Base-by-base conservation (phyloP, 106 monocot species). In the Agapanthus africanus region DNA sequence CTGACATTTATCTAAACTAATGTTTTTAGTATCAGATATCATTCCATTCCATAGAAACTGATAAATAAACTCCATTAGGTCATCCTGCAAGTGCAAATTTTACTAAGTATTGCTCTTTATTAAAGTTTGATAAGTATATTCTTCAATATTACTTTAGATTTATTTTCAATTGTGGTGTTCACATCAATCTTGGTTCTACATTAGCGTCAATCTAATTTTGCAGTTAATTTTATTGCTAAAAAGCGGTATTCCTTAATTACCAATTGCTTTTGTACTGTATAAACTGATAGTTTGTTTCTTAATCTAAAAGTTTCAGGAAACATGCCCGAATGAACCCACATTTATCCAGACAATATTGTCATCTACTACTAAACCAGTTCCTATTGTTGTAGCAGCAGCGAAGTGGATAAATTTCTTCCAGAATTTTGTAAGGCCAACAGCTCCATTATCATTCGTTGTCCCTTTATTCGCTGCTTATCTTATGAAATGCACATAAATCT, bases 391-490 rank as follows among this genome's bases (percentile, higher is more conserved):
- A 39, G 81, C 80, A 54, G 69, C 65, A 38, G 54, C 74, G 54
- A 79, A 82, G 32, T 76, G 88, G 78, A 60, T 97, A 33, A 89
- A 78, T 62, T 86, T 83, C 40, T 81, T 66, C 77, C 74, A 66
- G 19, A 66, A 85, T 84, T 47, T 80, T 70, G 97, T 97, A 84
- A 84, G 89, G 38, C 56, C 52, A 54, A n/a, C n/a, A n/a, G n/a
- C n/a, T n/a, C n/a, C 6, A 35, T 47, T 46, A 18, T 32, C 46
- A 18, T 44, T 66, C 36, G 10, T 0, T n/a, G 13, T 67, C 46
- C 54, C 11, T 65, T n/a, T 56, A 26, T 40, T 62, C 21, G 22
- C 11, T 33, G 6, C 14, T 13, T 11, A n/a, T 47, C 7, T n/a
- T 23, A 23, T 37, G 64, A 57, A 18, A 38, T 64, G 19, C 19